A percentile compares a stretch with the other conserved stretches of the same genome.
These are phyloP conservation scores for Carex sylvatica DNA, from an alignment of 202 grass and related monocot species.

Conservation along the genomic window DNA sequence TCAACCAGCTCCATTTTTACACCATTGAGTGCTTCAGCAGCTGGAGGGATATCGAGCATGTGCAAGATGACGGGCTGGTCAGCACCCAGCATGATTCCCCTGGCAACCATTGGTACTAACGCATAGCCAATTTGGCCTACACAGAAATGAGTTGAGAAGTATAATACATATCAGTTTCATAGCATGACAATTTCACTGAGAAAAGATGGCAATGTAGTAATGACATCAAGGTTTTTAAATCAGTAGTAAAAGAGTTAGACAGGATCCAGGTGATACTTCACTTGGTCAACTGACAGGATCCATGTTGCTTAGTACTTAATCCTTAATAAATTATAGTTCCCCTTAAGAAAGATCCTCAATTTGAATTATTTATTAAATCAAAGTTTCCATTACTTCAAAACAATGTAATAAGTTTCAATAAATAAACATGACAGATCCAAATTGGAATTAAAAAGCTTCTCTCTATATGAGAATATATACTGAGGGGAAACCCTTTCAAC, in stretches of 20 bases:
- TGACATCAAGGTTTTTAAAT: not conserved
- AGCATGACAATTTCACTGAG: not conserved
- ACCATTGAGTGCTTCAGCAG: slow-evolving; percentile 84
- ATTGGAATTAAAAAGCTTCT: not conserved
- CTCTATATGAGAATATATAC: slow-evolving; percentile 1
- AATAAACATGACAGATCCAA: not conserved
- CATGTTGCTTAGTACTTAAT: not conserved
- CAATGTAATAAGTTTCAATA: not conserved
- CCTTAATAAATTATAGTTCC: not conserved
- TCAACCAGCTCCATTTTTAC: slow-evolving; percentile 98
- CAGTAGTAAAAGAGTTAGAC: not conserved
- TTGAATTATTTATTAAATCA: not conserved
- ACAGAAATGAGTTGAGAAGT: slow-evolving; percentile 1
- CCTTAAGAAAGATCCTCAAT: slow-evolving; percentile 4
- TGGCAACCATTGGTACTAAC: slow-evolving; percentile 93
- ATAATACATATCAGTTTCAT: not conserved
- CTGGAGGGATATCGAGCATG: slow-evolving; percentile 90
- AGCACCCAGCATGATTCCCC: slow-evolving; percentile 81
- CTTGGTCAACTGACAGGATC: not conserved
- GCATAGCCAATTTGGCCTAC: slow-evolving; percentile 99
- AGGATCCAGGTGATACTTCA: not conserved
- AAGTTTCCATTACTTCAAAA: not conserved
- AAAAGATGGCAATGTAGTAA: not conserved
- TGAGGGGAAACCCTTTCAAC: not conserved
- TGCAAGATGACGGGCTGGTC: slow-evolving; percentile 98